Conservation (phyloP, 805 yeast species). For the Myxozyma neotropica region DNA sequence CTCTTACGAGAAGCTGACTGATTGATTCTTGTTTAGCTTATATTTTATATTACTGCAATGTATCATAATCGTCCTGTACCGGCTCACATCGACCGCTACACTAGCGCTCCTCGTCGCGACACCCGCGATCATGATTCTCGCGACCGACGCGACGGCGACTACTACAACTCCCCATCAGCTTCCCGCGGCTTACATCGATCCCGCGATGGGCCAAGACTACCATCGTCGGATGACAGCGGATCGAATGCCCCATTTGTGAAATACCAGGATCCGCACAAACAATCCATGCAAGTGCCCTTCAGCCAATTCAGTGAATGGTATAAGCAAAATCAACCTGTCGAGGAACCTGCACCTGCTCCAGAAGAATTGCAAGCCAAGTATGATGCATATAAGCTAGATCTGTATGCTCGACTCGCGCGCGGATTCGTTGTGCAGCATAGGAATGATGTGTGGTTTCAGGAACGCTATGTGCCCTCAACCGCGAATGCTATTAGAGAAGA, state of each 20-base stretch:
- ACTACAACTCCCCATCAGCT: constrained; percentile 4
- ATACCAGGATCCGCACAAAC: constrained; percentile 25
- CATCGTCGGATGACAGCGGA: neutral
- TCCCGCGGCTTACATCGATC: constrained; percentile 7
- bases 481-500: neutral
- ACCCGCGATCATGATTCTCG: neutral
- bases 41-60: neutral
- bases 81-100: constrained; percentile 14
- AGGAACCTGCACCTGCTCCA: neutral
- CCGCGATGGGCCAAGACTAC: neutral
- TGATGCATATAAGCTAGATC: constrained; percentile 27
- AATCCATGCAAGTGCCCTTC: constrained; percentile 22
- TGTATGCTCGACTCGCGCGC: constrained; percentile 32
- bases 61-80: neutral
- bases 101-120: neutral
- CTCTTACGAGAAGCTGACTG: no score
- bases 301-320: constrained; percentile 28
- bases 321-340: constrained; percentile 11
- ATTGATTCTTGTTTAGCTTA: neutral
- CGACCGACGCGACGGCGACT: constrained; percentile 21
- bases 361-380: constrained; percentile 15
- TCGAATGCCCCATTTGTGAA: neutral
- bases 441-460: constrained; percentile 34
- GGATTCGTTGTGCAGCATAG: constrained; percentile 30
- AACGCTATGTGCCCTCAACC: constrained; percentile 23